Base-by-base conservation (phyloP, 2,329 filamentous ascomycete species). In the Hypoxylon sp. region DNA sequence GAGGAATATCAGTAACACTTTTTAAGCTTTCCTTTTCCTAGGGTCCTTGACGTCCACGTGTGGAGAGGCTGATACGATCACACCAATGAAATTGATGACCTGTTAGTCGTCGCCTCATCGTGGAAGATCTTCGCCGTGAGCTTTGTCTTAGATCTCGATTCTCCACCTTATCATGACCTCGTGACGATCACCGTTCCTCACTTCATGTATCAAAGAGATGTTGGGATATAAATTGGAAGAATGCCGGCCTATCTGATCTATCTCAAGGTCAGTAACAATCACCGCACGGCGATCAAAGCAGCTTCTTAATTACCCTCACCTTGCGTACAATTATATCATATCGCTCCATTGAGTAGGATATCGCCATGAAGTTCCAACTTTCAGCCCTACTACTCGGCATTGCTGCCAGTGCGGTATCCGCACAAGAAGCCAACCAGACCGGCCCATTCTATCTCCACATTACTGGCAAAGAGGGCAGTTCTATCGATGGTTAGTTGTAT, bases 391-490 rank as follows among this genome's bases (percentile, higher is more conserved):
- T 78, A 19, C 44, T 78, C 54, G 74, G 76, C 67, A 55, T 79
- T 57, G 75, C 75, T 58, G 73, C 72, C 63, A 73, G 71, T 9
- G 69, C 50, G 11, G 76, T 71, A 5, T 74, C 73, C 14, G 79
- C 78, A 11, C 79, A 81, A 65, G 29, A 68, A 1, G 66, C 50
- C 66, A 74, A 71, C 51, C 77, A 79, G 57, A 75, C 71, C 0
- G 78, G 73, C 14, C 78, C 79, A 46, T 81, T 81, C 72, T 71
- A 57, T 55, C 76, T 81, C 11, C 72, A 78, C 55, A 67, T 81
- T 46, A 73, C 69, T n/a, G 75, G 74, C 44, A 73, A 73, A 35
- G 31, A 63, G 33, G 71, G 74, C 61, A 75, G 71, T 63, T 67
- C 66, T 22, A 66, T 80, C 17, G 67, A 79, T 63, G 80, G 78